Percentiles rank a stretch among this genome's conserved stretches.
phyloP scores from a whole-genome alignment of 768 basidiomycete genomes.

The Suillus tomentosus region DNA sequence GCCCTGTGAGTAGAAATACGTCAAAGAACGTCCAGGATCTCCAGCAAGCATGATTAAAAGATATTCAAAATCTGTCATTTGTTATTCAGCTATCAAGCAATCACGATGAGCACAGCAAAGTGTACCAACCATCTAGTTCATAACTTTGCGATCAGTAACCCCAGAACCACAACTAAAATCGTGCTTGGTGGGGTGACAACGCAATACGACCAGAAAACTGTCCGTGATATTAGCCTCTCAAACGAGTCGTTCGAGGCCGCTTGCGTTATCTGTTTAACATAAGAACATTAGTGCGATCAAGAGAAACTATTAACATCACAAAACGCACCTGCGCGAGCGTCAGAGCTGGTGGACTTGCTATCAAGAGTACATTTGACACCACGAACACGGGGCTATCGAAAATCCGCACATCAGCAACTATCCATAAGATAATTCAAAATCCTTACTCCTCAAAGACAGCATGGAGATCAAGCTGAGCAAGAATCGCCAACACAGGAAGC shows the following conservation, averaged over 20 bases:
- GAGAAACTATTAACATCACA: conserved; percentile 17
- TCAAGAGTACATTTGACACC: conserved; percentile 78
- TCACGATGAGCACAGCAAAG: not conserved
- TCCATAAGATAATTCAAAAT: conserved; percentile 7
- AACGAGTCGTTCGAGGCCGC: conserved; percentile 83
- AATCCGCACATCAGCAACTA: conserved; percentile 5
- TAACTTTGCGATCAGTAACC: conserved; percentile 61
- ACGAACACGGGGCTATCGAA: conserved; percentile 78
- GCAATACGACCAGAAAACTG: conserved; percentile 93
- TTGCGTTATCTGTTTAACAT: conserved; percentile 68
- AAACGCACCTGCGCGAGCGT: conserved; percentile 57
- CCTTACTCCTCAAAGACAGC: conserved; percentile 77
- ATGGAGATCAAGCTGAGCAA: conserved; percentile 59
- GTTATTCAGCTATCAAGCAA: not conserved
- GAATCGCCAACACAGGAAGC: conserved; percentile 72
- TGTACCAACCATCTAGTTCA: conserved; percentile 23
- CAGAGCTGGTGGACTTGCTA: conserved; percentile 81
- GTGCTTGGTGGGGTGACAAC: conserved; percentile 86
- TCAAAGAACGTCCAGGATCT: not conserved
- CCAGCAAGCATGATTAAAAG: not conserved
- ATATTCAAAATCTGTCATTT: not conserved
- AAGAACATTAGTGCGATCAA: conserved; percentile 10
- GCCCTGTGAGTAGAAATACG: not conserved
- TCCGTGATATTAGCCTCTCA: conserved; percentile 86
- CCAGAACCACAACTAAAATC: conserved; percentile 74